Base-by-base conservation (phyloP, 139 green algal species). In the Chlorella vulgaris region DNA sequence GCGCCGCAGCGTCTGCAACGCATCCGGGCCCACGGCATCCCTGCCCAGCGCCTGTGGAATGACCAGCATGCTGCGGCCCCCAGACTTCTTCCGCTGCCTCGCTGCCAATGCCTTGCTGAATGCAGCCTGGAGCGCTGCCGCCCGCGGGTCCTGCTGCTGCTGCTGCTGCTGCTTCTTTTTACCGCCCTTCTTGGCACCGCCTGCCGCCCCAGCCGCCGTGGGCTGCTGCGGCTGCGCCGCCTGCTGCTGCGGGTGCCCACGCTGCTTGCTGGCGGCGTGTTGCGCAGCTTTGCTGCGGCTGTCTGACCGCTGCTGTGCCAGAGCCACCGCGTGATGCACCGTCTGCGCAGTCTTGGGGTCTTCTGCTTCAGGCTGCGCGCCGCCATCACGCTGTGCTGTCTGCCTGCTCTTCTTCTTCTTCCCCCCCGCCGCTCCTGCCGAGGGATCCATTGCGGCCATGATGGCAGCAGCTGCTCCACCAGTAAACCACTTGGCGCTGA, bases 401-500 rank as follows among this genome's bases (percentile, higher is more conserved):
- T 55, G 68, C 43, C n/a, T 47, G 35, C 51, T 58, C 60, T 76
- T 68, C 3, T 40, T 50, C 4, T 18, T 24, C 18, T 71, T 47
- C 15, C 50, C 63, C 10, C 55, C 66, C 2, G 73, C 36, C 0
- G 70, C 51, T 0, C 51, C 21, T 3, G 73, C 73, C 13, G 73
- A 79, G 5, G 73, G 73, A 53, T 79, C 73, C 2, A 79, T 51
- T 4, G 53, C 35, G 3, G 73, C 73, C 53, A 68, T 68, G 43
- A 87, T 82, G 15, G 83, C 88, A 13, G 84, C 76, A 36, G 88
- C 77, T 2, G 75, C 50, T 0, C 76, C 86, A 2, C 88, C 89
- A 31, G 88, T 91, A 78, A 93, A 92, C 70, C 81, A 93, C 43
- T 81, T 86, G 7, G 42, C 63, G 68, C 85, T 91, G 75, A 89